These are phyloP conservation scores for Scenedesmus sp. DNA, from an alignment of 163 green algal genomes.

Conservation along the genomic window DNA sequence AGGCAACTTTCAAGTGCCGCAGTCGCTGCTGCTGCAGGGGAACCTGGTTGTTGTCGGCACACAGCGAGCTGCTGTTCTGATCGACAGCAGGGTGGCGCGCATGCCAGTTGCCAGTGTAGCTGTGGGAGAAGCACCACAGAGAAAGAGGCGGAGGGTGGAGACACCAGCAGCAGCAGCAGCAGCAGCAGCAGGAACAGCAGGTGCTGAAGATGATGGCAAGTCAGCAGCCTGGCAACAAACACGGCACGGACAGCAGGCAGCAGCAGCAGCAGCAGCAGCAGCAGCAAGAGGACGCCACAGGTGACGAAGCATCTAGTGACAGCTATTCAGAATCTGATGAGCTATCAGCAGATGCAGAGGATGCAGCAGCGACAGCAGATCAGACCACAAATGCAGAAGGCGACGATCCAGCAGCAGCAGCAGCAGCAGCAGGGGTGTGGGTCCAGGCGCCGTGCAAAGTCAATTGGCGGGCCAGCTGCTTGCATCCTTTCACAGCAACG, in stretches of 20 bases:
- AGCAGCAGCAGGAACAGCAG: neutral
- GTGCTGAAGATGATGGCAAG: neutral
- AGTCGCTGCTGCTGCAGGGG: constrained; percentile 12
- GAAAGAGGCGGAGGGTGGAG: neutral
- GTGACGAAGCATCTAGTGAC: neutral
- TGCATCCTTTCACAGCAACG: neutral
- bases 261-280: constrained; percentile 5
- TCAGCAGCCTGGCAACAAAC: neutral
- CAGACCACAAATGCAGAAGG: too few relatives aligned
- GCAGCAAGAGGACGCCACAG: neutral
- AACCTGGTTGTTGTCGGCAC: neutral
- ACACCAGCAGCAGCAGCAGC: neutral
- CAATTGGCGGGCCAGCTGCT: neutral
- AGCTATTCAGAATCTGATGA: neutral
- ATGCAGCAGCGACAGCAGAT: neutral
- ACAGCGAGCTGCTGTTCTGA: neutral
- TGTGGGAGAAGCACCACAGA: neutral
- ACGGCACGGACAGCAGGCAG: neutral
- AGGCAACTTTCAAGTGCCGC: neutral
- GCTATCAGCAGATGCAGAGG: neutral
- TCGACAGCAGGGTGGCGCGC: neutral
- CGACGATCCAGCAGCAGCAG: neutral
- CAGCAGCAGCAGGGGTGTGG: neutral
- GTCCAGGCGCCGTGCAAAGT: neutral
- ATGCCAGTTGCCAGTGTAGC: neutral